Conservation (phyloP, 2,329 filamentous ascomycete species). For the Rutstroemia sp. region DNA sequence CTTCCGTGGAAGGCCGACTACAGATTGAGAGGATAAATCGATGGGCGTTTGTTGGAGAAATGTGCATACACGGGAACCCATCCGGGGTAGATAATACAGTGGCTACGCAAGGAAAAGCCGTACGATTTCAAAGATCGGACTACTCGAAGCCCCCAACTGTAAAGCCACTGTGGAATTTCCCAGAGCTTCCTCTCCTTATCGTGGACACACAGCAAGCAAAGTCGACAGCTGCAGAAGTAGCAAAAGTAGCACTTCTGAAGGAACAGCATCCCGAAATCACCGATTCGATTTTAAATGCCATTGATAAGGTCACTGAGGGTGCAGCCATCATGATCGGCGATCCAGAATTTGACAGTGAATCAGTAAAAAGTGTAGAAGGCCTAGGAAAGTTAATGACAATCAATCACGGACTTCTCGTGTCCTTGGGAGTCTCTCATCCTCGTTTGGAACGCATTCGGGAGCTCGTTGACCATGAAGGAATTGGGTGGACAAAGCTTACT, state of each 20-base stretch:
- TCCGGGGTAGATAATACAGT: constrained; percentile 98
- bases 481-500: constrained; percentile 96
- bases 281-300: constrained; percentile 73
- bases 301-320: constrained; percentile 62
- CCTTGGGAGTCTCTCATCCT: constrained; percentile 89
- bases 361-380: constrained; percentile 57
- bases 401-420: constrained; percentile 88
- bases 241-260: constrained; percentile 71
- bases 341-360: constrained; percentile 60
- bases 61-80: constrained; percentile 96
- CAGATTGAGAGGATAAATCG: constrained; percentile 94
- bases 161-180: constrained; percentile 74
- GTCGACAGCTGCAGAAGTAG: constrained; percentile 79
- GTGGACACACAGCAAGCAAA: constrained; percentile 86
- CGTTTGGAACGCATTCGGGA: constrained; percentile 86
- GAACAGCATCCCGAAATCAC: constrained; percentile 69
- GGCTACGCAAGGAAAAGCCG: constrained; percentile 84
- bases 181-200: constrained; percentile 81
- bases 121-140: constrained; percentile 78
- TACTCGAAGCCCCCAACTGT: constrained; percentile 72
- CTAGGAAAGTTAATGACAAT: constrained; percentile 86
- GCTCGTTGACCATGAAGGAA: constrained; percentile 77
- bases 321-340: constrained; percentile 48
- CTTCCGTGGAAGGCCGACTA: constrained; percentile 73
- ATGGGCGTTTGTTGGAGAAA: constrained; percentile 95